Evolutionary conservation across 331 rosid genomes (phyloP), one percentile per base, ranked within the genome.

Genomic region (Stylosanthes scabra): DNA sequence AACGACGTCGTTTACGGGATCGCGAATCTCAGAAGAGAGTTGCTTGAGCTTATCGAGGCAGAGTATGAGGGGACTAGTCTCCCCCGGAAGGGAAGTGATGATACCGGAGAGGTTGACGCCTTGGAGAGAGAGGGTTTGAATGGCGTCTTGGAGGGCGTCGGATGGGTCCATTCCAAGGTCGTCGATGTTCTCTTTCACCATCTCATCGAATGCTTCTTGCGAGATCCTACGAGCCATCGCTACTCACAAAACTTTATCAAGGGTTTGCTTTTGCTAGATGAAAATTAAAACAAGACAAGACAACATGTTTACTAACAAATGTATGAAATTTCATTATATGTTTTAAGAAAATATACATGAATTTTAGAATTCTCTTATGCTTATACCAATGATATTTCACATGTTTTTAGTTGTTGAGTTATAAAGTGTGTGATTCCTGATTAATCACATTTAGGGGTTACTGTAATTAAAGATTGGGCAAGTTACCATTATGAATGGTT

Each of bases 91-190:
- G 64, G 89, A 85, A 7, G 86, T 90, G 1, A 94, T 88, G 37
- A 94, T 88, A 58, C 99, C 97, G 15, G 93, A 84, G 83, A 94
- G 96, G 88, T 94, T 93, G 70, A 94, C 99, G 87, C 93, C 96
- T 85, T 94, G 99, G 67, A 94, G 97, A 52, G 87, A 82, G 47
- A 91, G 82, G 68, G 97, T 86, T 81, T 94, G 78, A 52, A 89
- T 82, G 63, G 99, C 97, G 77, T 94, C 99, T 58, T 84, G 75
- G 55, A 94, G 91, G 14, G 99, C 97, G 63, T 91, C 99, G 50
- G 78, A 3, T 34, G 97, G 96, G 56, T 88, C 99, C 99, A 94
- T 94, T 39, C 86, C 97, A 40, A 94, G 89, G 34, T 94, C 97
- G 55, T 88, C 95, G 47, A 91, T 74, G 90, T 90, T 94, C 88